These are phyloP conservation scores for Monosporascus sp. DNA, from an alignment of 2,329 filamentous ascomycete species.

Conservation along the genomic window DNA sequence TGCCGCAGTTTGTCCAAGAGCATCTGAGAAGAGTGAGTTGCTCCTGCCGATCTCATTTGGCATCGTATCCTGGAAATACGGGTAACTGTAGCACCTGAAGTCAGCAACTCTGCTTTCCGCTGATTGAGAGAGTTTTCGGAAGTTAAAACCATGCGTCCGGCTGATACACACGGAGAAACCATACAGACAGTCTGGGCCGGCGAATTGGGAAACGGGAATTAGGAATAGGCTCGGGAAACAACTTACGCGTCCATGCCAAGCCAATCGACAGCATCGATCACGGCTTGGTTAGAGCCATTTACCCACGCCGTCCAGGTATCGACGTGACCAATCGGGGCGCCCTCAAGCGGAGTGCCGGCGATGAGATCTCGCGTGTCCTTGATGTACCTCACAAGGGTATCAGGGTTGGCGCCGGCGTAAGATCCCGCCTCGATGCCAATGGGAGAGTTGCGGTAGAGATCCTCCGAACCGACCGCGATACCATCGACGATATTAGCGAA, in stretches of 20 bases:
- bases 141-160: too few species aligned
- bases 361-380: slow-evolving; percentile 59
- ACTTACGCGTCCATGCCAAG: slow-evolving; percentile 66
- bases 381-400: slow-evolving; percentile 64
- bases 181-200: too few species aligned
- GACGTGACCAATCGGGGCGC: slow-evolving; percentile 69
- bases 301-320: slow-evolving; percentile 83
- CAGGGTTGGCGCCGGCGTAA: slow-evolving; percentile 58
- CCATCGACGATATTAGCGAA: slow-evolving; percentile 67
- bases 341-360: slow-evolving; percentile 52
- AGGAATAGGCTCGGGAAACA: too few species aligned
- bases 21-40: slow-evolving; percentile 62
- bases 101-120: too few species aligned
- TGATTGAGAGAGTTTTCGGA: too few species aligned
- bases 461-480: slow-evolving; percentile 83
- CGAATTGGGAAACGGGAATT: too few species aligned
- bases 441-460: slow-evolving; percentile 75
- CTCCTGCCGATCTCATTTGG: slow-evolving; percentile 61
- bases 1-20: slow-evolving; percentile 53
- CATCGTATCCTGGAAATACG: slow-evolving; percentile 70
- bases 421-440: slow-evolving; percentile 60
- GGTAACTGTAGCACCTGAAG: slow-evolving; percentile 44
- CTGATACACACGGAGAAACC: too few species aligned
- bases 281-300: slow-evolving; percentile 64
- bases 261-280: slow-evolving; percentile 69